Base-by-base conservation (phyloP, 805 yeast genomes). In the Danielia reshetovae region DNA sequence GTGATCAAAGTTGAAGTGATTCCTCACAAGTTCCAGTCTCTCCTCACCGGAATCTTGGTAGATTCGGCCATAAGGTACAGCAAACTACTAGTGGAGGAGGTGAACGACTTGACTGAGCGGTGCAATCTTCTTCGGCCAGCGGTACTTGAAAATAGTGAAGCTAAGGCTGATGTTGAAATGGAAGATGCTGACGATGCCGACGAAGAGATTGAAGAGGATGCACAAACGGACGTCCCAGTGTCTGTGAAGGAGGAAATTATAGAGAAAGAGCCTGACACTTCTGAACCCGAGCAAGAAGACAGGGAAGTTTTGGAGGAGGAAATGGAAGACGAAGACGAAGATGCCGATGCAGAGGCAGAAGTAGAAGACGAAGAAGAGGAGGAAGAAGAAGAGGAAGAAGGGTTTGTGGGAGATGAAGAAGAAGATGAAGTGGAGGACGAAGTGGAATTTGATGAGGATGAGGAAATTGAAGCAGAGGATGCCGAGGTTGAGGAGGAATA, bases 1-100 rank as follows among this genome's bases (percentile, higher is more conserved):
- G 25, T 18, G 5, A 4, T 41, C 21, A 29, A 28, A 24, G 18
- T 44, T 5, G 35, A 36, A 27, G 35, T 33, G 11, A 8, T 29
- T 4, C 31, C 34, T 2, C 39, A 39, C 8, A 24, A 30, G 13
- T 15, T 34, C 7, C 39, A 35, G 25, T 29, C 46, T 7, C 19
- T 32, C 10, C 30, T 43, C 16, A 32, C 40, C 4, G 32, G 28
- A 10, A 36, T 45, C 11, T 19, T 39, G 22, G 49, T 43, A 1
- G 48, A 45, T 13, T 34, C 48, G 3, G 30, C 49, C 18, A 23
- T 45, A 7, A 26, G 22, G 4, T 32, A 38, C 13, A 37, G 48
- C 13, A 27, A 38, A 11, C 14, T 25, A 1, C 15, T 46, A 13
- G 26, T 42, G 3, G 24, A 29, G 7, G 41, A 40, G 14, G 40